These are phyloP conservation scores for Luvunga scandens DNA, from an alignment of 345 rosid genomes.

Conservation along the genomic window DNA sequence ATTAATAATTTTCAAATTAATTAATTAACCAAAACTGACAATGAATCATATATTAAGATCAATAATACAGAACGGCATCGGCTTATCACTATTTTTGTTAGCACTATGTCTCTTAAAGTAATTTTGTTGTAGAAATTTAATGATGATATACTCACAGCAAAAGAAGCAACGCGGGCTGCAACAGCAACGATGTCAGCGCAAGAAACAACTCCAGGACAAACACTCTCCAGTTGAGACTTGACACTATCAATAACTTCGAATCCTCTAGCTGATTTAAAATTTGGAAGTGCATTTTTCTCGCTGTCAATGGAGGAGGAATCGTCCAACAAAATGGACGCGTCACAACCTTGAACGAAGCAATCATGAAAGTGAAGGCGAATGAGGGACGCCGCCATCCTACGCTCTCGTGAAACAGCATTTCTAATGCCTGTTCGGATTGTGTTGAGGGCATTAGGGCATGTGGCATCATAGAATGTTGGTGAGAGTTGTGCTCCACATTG, in stretches of 20 bases:
- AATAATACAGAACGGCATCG: no score
- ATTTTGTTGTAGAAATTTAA: no score
- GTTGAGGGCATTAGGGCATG: conserved; percentile 45
- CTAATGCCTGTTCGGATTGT: conserved; percentile 38
- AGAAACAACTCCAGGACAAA: conserved; percentile 59
- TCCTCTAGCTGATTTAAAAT: background rate
- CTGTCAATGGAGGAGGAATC: conserved; percentile 27
- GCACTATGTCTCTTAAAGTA: conserved; percentile 17
- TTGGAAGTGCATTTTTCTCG: conserved; percentile 23
- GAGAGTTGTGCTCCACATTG: conserved; percentile 28
- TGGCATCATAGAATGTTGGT: conserved; percentile 41
- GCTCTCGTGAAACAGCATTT: conserved; percentile 10
- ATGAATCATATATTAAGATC: no score
- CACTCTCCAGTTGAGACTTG: conserved; percentile 43
- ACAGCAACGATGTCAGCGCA: conserved; percentile 66
- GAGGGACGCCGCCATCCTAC: no score
- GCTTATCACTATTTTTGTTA: conserved; percentile 18
- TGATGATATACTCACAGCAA: conserved; percentile 19
- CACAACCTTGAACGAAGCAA: conserved; percentile 60
- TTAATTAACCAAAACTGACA: no score
- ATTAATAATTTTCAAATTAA: no score
- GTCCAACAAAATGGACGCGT: conserved; percentile 48
- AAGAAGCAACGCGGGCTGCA: conserved; percentile 54
- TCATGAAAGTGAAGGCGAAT: conserved; percentile 8
- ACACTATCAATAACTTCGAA: conserved; percentile 31